Conservation (phyloP, 2,329 filamentous ascomycete genomes). For the Neopestalotiopsis sp. region DNA sequence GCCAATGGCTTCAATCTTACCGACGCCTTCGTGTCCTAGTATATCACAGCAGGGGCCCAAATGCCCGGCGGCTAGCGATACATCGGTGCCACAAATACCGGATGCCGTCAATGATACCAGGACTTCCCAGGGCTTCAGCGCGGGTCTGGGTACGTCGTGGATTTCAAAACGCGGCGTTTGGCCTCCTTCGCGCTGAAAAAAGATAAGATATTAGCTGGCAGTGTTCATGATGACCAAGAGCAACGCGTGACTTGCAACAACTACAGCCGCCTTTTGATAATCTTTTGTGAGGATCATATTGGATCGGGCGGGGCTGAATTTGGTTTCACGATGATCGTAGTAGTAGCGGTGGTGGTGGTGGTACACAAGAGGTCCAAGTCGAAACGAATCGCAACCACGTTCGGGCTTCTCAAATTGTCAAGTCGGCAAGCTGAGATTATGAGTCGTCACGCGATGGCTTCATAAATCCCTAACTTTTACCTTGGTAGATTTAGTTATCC, state of each 20-base stretch:
- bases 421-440: neutral
- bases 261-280: conserved; percentile 10
- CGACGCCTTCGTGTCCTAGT: conserved; percentile 51
- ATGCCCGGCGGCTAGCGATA: conserved; percentile 41
- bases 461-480: neutral
- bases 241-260: conserved; percentile 3
- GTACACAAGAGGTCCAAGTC: neutral
- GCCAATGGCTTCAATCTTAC: conserved; percentile 43
- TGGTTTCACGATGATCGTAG: neutral
- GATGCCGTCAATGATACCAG: conserved; percentile 42
- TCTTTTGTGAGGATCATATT: neutral
- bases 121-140: conserved; percentile 34
- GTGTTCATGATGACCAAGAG: neutral
- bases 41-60: conserved; percentile 40
- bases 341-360: neutral
- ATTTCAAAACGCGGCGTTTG: conserved; percentile 24
- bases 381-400: neutral
- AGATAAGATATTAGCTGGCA: neutral
- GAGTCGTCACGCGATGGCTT: neutral
- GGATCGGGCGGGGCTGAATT: neutral
- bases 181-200: neutral
- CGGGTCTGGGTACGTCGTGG: conserved; percentile 29
- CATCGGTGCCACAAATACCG: conserved; percentile 45
- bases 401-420: neutral
- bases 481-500: neutral